Evolutionary conservation across 352 stramenopile species (phyloP), one percentile per base, ranked within the genome.

Genomic region (Pythium guiyangense): DNA sequence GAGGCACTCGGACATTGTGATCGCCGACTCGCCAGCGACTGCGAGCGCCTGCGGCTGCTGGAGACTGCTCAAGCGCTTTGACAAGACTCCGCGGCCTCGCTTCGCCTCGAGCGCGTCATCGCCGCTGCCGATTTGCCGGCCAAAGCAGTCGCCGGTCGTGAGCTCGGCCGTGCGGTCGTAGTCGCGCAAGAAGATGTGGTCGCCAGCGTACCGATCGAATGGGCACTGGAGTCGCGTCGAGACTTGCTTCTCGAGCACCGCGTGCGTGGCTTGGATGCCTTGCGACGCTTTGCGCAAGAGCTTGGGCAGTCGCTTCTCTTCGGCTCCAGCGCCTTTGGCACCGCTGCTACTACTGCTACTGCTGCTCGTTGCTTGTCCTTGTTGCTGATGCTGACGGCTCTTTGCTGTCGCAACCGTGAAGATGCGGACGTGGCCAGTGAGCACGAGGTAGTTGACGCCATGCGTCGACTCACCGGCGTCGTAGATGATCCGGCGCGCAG

Each of bases 1-100:
- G 15, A 76, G 53, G 25, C 63, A 78, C 25, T 78, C 62, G 8
- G 67, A 67, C 63, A 80, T 70, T 10, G 72, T 70, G 1, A 80
- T 64, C 2, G 66, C 74, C 15, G 12, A 51, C 44, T 62, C 56
- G 17, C 31, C 31, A 9, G 4, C 9, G 31, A 37, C 56, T 25
- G 26, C 49, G 17, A 25, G 39, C n/a, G 51, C 17, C 5, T 52
- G 56, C 2, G 26, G 37, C n/a, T 27, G 35, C 6, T 50, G 39
- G 15, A 39, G 15, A 12, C 5, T 52, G n/a, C 39, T 56, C 10
- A 22, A 18, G 43, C 42, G 48, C 8, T 34, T 55, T 43, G 49
- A 26, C 18, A 56, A 25, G 9, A n/a, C 40, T 2, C 18, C 15
- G 6, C 46, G 26, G 20, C 37, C 49, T 3, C 9, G 37, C 20